Evolutionary conservation across 805 yeast genomes (phyloP).

Genomic region (Metschnikowia peoriensis): DNA sequence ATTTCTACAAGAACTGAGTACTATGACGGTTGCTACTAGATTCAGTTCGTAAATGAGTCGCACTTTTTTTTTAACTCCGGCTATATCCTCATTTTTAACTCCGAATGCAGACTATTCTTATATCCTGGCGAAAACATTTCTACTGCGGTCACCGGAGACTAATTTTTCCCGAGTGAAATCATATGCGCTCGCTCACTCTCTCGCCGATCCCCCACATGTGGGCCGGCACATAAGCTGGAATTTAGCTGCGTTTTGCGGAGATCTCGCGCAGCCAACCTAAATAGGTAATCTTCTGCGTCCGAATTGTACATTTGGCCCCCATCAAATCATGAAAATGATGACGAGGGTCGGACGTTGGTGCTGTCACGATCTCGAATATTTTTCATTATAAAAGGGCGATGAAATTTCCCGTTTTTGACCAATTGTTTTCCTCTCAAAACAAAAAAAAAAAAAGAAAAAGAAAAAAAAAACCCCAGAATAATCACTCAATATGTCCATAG

Average conservation of each 20-base stretch:
- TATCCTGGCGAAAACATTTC: background rate
- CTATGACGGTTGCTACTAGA: too few relatives aligned
- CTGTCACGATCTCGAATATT: too few relatives aligned
- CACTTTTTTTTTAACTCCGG: background rate
- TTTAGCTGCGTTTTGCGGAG: constrained; percentile 2
- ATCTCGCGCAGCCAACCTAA: background rate
- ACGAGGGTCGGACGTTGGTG: too few relatives aligned
- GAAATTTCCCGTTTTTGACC: background rate
- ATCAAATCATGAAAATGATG: too few relatives aligned
- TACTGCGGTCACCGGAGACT: too few relatives aligned
- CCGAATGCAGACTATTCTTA: background rate
- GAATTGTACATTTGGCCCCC: background rate
- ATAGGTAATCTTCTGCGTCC: background rate
- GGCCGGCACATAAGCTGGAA: background rate
- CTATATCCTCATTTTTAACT: background rate
- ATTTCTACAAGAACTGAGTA: too few relatives aligned
- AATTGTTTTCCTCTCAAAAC: too few relatives aligned
- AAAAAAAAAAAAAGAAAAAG: too few relatives aligned
- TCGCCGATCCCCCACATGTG: background rate
- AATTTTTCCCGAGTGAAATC: background rate
- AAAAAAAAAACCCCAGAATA: too few relatives aligned
- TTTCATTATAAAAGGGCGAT: background rate
- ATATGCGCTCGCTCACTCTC: background rate
- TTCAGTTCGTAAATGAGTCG: too few relatives aligned
- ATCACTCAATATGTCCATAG: constrained; percentile 22